Evolutionary conservation across 345 rosid genomes (phyloP).

Genomic region (Gossypium anomalum): DNA sequence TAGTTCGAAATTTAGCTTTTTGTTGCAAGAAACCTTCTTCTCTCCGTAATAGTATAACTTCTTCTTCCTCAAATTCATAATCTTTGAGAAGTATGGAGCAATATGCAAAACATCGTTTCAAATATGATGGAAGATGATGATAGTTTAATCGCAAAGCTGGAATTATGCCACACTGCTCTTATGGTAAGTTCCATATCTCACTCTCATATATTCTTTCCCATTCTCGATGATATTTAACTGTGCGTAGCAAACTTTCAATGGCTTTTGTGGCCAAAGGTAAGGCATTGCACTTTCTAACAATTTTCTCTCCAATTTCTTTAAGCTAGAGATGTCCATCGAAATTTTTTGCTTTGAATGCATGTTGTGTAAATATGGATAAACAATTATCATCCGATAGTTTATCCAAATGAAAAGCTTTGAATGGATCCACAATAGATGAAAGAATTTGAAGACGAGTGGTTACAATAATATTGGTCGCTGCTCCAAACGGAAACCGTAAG

Average conservation of each 20-base stretch:
- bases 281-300: not conserved
- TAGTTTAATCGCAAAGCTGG: not conserved
- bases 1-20: not conserved
- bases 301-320: not conserved
- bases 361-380: not conserved
- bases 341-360: not conserved
- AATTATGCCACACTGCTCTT: not conserved
- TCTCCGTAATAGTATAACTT: not conserved
- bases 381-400: not conserved
- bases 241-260: not conserved
- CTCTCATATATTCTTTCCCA: not conserved
- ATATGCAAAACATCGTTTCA: not conserved
- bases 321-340: not conserved
- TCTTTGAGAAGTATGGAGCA: not conserved
- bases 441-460: not conserved
- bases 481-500: not conserved
- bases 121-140: not conserved
- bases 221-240: not conserved
- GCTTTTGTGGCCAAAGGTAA: not conserved
- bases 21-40: not conserved
- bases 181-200: not conserved
- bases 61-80: not conserved
- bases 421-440: not conserved
- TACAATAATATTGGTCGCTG: not conserved
- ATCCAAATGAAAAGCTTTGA: not conserved